Evolutionary conservation across 228 moss, liverwort and hornwort genomes (phyloP), one percentile per base, ranked within the genome.

Genomic region (Sphagnum fallax): DNA sequence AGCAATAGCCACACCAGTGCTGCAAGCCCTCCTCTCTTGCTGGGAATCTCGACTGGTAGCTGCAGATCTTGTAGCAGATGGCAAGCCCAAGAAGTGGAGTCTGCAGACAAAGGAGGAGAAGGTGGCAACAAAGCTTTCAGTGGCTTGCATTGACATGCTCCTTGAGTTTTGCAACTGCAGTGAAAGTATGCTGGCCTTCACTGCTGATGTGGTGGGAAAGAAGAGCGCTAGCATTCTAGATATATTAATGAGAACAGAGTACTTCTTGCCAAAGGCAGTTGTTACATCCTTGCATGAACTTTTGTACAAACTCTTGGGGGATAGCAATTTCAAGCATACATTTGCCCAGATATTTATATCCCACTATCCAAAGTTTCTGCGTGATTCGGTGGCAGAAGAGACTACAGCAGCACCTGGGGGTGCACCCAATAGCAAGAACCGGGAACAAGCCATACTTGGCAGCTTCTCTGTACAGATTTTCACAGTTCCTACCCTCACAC

Each of bases 391-490:
- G 6, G 72, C 68, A 65, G 92, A 86, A 63, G 92, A 90, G 61
- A 66, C 66, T 52, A 50, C 76, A 65, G 78, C 78, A 67, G 50
- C 74, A 69, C 63, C 79, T 7, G 74, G 65, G 78, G 72, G 69
- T 78, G 75, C 82, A 5, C 55, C 59, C 70, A 77, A 66, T 77
- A 77, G 65, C 84, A 90, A 79, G 71, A 67, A 70, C 73, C 82
- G 84, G 69, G 91, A 87, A 7, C 81, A 80, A 64, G 73, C 80
- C 47, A 87, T 92, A 48, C 70, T 92, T 69, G 77, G 83, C 77
- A 85, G 79, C 69, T 92, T 95, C 70, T 90, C 95, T 73, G 95
- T 92, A 74, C 90, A 95, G 83, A 87, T 95, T 78, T 95, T 95
- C 65, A 95, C 92, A 51, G 95, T 92, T 72, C 92, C 90, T 49